These are phyloP conservation scores for Penicillium concentricum DNA, from an alignment of 2,329 filamentous ascomycete species.

Conservation along the genomic window DNA sequence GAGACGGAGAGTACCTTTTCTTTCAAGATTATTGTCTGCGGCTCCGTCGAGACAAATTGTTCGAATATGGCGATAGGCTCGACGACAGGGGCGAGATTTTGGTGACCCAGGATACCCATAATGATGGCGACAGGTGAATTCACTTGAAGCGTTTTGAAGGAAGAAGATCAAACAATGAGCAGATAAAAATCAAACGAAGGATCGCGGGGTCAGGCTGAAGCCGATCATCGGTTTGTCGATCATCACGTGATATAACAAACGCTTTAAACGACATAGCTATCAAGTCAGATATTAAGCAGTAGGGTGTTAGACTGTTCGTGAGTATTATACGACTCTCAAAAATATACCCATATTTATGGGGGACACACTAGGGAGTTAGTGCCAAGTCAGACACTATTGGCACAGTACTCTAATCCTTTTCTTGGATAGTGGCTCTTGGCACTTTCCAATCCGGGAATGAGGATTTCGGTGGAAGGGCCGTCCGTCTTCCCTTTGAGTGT, in stretches of 20 bases:
- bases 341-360: no score
- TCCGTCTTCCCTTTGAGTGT: neutral
- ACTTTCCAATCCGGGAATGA: neutral
- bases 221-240: neutral
- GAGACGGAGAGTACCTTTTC: slow-evolving; percentile 63
- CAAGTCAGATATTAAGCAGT: no score
- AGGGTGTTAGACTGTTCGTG: no score
- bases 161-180: neutral
- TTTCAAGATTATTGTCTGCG: slow-evolving; percentile 55
- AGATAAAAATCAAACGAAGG: neutral
- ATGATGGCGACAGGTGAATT: neutral
- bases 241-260: neutral
- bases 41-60: slow-evolving; percentile 15
- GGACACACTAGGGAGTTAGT: no score
- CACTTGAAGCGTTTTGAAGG: neutral
- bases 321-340: no score
- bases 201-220: neutral
- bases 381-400: no score
- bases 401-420: no score
- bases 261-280: no score
- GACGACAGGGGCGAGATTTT: slow-evolving; percentile 15
- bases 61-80: slow-evolving; percentile 22
- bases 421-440: no score
- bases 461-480: neutral
- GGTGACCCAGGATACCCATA: slow-evolving; percentile 11